Conservation (phyloP, 257 asterid species). For the Lantana camara region DNA sequence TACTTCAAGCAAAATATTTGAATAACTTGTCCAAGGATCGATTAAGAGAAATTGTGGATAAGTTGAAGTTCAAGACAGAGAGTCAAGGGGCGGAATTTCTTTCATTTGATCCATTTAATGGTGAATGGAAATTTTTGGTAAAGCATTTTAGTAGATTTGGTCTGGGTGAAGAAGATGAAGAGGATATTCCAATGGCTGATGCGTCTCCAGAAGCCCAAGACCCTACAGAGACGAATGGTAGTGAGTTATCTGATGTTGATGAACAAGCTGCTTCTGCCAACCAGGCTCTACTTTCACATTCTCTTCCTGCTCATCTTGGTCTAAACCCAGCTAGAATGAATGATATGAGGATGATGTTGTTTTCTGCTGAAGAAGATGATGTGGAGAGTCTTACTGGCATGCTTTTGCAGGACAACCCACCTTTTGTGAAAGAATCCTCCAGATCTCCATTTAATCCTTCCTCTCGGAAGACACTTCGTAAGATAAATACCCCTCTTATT, state of each 20-base stretch:
- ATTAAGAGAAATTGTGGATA: conserved; percentile 39
- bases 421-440: conserved; percentile 54
- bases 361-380: conserved; percentile 69
- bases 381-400: conserved; percentile 45
- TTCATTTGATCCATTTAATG: conserved; percentile 58
- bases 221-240: conserved; percentile 45
- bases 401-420: conserved; percentile 47
- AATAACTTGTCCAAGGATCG: conserved; percentile 25
- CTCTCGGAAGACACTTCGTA: conserved; percentile 37
- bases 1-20: conserved; percentile 36
- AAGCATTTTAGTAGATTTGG: conserved; percentile 98
- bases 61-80: conserved; percentile 59
- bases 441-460: conserved; percentile 60
- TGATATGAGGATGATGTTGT: conserved; percentile 73
- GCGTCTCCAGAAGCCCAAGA: conserved; percentile 58
- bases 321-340: conserved; percentile 90
- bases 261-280: conserved; percentile 51
- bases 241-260: conserved; percentile 62
- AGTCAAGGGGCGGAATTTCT: conserved; percentile 86
- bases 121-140: conserved; percentile 87
- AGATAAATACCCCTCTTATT: conserved; percentile 47
- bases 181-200: conserved; percentile 73
- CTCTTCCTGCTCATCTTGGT: conserved; percentile 97
- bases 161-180: conserved; percentile 83
- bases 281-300: conserved; percentile 69